phyloP scores from a whole-genome alignment of 768 basidiomycete genomes.

The Boletus rubroflammeus region DNA sequence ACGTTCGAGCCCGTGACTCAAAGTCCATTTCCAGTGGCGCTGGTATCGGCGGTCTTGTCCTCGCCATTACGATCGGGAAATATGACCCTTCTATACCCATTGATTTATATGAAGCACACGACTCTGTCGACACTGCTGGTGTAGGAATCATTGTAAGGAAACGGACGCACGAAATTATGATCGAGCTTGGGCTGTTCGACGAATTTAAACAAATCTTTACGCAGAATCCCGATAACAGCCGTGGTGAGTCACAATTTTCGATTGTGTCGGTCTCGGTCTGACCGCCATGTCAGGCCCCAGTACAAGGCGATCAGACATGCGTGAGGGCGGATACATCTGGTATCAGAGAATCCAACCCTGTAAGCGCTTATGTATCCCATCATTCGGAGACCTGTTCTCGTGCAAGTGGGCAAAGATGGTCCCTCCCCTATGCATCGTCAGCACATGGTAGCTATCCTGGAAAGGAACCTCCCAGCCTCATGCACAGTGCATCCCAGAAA shows the following conservation, averaged over 20 bases:
- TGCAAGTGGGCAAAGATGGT: constrained; percentile 1
- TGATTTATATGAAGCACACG: constrained; percentile 45
- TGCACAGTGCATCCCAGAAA: constrained; percentile 21
- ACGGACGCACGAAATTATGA: constrained; percentile 44
- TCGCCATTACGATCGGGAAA: constrained; percentile 35
- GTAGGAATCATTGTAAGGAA: constrained; percentile 45
- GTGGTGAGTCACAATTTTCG: neutral
- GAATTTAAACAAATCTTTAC: constrained; percentile 18
- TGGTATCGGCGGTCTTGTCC: constrained; percentile 42
- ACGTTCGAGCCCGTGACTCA: neutral
- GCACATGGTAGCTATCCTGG: constrained; percentile 19
- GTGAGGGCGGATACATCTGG: constrained; percentile 32
- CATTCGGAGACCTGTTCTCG: neutral
- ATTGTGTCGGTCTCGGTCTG: neutral
- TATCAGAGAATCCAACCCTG: constrained; percentile 19
- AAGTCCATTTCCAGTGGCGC: constrained; percentile 27
- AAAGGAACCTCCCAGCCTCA: constrained; percentile 17
- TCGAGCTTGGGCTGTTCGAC: constrained; percentile 40
- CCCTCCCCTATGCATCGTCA: constrained; percentile 19
- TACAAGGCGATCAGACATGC: constrained; percentile 27
- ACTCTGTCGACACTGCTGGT: constrained; percentile 38
- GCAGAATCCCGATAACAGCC: neutral
- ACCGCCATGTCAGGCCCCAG: neutral
- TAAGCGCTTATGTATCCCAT: constrained; percentile 4
- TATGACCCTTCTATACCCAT: no score